Evolutionary conservation across 805 yeast species (phyloP).

Genomic region (Wickerhamomyces bovis): DNA sequence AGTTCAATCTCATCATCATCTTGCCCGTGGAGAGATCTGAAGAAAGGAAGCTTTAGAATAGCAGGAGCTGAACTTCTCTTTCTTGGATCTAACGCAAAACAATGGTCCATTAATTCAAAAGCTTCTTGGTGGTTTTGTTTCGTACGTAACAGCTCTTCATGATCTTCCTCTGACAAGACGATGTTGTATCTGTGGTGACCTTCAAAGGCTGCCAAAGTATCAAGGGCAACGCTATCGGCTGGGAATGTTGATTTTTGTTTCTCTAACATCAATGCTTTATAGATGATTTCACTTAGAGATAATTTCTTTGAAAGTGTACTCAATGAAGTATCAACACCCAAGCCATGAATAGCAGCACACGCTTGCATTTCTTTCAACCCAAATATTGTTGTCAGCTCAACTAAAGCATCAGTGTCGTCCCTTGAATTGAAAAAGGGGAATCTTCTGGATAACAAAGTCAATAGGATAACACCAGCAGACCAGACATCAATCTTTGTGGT

Average conservation of each 20-base stretch:
- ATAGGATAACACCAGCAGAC: conserved; percentile 75
- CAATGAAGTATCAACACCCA: conserved; percentile 68
- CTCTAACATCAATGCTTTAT: conserved; percentile 39
- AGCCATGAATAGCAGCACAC: conserved; percentile 82
- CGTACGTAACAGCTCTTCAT: conserved; percentile 1
- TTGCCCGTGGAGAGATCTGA: conserved; percentile 6
- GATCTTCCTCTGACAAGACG: conserved; percentile 16
- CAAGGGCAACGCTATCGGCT: conserved; percentile 64
- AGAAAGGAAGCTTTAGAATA: conserved; percentile 37
- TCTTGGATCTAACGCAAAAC: conserved; percentile 75
- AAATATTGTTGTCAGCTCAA: conserved; percentile 77
- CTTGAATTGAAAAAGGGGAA: conserved; percentile 93
- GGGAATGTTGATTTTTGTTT: conserved; percentile 57
- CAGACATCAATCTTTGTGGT: conserved; percentile 75
- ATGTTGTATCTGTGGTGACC: conserved; percentile 1
- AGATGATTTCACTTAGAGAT: conserved; percentile 32
- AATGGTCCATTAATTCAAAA: conserved; percentile 27
- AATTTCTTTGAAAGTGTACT: conserved; percentile 36
- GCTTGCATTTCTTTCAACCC: conserved; percentile 68
- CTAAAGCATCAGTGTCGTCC: conserved; percentile 87
- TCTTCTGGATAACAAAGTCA: conserved; percentile 70
- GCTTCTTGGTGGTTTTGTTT: conserved; percentile 18
- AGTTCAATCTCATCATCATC: conserved; percentile 6
- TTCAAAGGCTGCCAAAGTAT: conserved; percentile 38
- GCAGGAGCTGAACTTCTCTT: conserved; percentile 79